These are phyloP conservation scores for Suillus luteus DNA, from an alignment of 768 basidiomycete species.

Conservation along the genomic window DNA sequence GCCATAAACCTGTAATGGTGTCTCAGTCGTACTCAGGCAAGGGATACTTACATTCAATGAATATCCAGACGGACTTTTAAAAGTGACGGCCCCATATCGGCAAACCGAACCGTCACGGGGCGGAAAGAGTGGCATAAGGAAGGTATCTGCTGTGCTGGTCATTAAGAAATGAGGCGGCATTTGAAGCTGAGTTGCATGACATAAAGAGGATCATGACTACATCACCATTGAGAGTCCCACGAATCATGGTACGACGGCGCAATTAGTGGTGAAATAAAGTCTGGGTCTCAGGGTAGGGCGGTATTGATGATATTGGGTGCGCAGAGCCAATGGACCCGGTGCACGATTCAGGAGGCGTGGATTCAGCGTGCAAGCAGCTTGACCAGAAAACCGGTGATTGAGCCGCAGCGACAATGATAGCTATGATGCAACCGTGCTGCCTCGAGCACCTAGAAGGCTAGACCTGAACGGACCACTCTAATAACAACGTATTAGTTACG, in stretches of 20 bases:
- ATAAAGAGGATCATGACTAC: background rate
- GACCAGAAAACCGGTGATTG: background rate
- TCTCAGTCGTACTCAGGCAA: background rate
- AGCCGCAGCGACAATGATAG: background rate
- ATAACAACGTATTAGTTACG: background rate
- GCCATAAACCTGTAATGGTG: background rate
- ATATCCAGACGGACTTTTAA: background rate
- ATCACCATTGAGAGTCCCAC: background rate
- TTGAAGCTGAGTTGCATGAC: background rate
- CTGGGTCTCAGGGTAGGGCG: background rate
- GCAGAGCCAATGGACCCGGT: background rate
- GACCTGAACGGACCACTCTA: background rate
- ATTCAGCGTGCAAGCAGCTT: background rate
- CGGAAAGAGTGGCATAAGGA: background rate
- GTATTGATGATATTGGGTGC: background rate
- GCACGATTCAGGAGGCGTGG: background rate
- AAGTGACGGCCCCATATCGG: too few species aligned
- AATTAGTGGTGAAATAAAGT: background rate
- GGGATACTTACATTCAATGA: background rate
- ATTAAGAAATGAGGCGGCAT: background rate
- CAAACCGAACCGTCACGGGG: too few species aligned
- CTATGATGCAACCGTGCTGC: background rate
- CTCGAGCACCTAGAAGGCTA: background rate
- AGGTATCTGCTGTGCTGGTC: background rate
- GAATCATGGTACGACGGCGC: background rate